Base-by-base conservation (phyloP, 352 stramenopile species). In the Lagenidium sp. region DNA sequence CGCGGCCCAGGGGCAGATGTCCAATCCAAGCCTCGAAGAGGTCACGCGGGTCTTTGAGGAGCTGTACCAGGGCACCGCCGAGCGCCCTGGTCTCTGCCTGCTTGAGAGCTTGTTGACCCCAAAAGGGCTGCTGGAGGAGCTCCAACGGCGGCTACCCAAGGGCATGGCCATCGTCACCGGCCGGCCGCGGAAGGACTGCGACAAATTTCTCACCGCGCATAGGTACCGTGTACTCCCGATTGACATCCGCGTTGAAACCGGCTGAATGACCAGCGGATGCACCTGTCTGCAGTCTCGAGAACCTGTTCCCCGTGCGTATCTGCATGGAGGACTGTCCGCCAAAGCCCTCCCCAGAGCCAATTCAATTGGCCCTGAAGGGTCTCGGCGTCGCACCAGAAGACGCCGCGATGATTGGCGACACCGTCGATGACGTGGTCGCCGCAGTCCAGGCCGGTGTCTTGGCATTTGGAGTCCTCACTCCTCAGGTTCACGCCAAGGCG, bases 261-360 rank as follows among this genome's bases (percentile, higher is more conserved):
- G n/a, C n/a, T n/a, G n/a, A n/a, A n/a, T n/a, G n/a, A n/a, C 22
- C 31, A 24, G 15, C 15, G 31, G 19, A 21, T 36, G 38, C 28
- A 32, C 11, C 22, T 23, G 13, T 10, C 22, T 42, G 30, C 49
- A 85, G 72, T n/a, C 61, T 97, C 23, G 48, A 71, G 32, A 44
- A 94, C 35, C 58, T 97, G 4, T 96, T 98, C 65, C 72, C 82
- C 18, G 72, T 81, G 29, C 78, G 74, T 41, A 82, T 98, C 13
- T 98, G 94, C 56, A 98, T 98, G 94, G 94, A 98, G 54, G 94
- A 99, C 65, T 89, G 82, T 35, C 66, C 82, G 20, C 82, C 90
- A 13, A 98, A 98, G 59, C 95, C 95, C 13, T 91, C 94, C 44
- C 89, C 94, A 2, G 88, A 90, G 54, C 90, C 92, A 0, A 76